Evolutionary conservation across 495 filamentous ascomycete genomes (phyloP).

Genomic region (Tuber indicum): DNA sequence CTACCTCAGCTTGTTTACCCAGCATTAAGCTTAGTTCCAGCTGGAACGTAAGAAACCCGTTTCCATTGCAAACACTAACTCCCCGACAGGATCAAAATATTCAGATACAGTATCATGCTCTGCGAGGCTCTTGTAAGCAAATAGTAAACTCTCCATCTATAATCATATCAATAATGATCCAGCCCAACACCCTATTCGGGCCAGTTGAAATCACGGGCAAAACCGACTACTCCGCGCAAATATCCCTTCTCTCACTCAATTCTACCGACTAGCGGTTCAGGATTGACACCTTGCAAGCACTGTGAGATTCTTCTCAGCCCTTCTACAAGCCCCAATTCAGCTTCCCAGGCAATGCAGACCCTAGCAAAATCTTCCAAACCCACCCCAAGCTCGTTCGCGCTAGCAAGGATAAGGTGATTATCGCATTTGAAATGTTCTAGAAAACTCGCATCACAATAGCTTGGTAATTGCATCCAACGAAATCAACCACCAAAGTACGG

Average conservation of each 20-base stretch:
- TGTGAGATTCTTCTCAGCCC: conserved; percentile 51
- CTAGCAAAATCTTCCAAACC: conserved; percentile 55
- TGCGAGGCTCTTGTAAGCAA: neutral
- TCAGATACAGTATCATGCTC: neutral
- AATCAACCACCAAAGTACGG: conserved; percentile 66
- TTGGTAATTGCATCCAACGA: conserved; percentile 65
- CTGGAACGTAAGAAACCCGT: neutral
- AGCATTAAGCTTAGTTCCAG: no score
- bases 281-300: neutral
- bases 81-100: neutral
- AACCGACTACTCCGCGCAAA: neutral
- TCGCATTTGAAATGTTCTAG: conserved; percentile 49
- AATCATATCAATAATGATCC: neutral
- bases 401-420: conserved; percentile 57
- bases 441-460: conserved; percentile 49
- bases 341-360: conserved; percentile 71
- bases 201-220: neutral
- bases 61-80: neutral
- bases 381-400: conserved; percentile 44
- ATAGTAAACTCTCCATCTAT: neutral
- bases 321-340: conserved; percentile 59
- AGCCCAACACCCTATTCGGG: neutral
- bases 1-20: no score
- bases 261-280: neutral
- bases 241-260: neutral